Conservation (phyloP, 768 basidiomycete species). For the Mycena belliarum region DNA sequence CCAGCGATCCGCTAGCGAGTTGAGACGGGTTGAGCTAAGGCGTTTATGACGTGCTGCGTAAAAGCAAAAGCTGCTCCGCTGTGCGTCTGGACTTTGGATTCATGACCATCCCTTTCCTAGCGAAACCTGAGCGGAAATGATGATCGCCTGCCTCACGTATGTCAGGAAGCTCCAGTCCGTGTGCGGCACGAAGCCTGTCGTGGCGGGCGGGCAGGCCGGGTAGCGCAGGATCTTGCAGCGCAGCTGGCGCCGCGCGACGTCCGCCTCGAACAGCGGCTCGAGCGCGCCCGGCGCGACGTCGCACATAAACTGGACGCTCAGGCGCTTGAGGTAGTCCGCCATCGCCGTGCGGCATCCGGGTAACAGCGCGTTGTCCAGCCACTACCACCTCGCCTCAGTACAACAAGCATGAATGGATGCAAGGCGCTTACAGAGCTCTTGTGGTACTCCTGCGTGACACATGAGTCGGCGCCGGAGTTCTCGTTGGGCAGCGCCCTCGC, state of each 20-base stretch:
- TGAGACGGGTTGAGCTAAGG: no score
- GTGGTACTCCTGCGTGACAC: slow-evolving; percentile 12
- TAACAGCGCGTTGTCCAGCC: slow-evolving; percentile 16
- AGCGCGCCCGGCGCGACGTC: slow-evolving; percentile 13
- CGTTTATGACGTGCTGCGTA: no score
- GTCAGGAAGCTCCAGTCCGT: slow-evolving; percentile 20
- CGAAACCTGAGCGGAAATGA: no score
- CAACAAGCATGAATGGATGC: not conserved
- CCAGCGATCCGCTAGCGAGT: no score
- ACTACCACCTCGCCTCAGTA: not conserved
- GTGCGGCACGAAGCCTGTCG: slow-evolving; percentile 16
- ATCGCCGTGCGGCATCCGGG: slow-evolving; percentile 14
- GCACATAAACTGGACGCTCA: slow-evolving; percentile 12
- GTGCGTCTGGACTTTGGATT: no score
- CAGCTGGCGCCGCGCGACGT: slow-evolving; percentile 14
- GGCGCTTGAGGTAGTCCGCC: slow-evolving; percentile 13
- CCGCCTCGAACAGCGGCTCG: slow-evolving; percentile 10
- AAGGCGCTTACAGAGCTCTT: slow-evolving; percentile 7
- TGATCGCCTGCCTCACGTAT: no score
- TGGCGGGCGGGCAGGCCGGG: slow-evolving; percentile 6
- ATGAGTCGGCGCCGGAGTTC: no score
- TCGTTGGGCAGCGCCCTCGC: no score
- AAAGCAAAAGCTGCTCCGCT: no score
- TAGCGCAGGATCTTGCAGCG: slow-evolving; percentile 22
- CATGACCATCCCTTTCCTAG: no score